Conservation (phyloP, 805 yeast genomes). For the Pichia deserticola region DNA sequence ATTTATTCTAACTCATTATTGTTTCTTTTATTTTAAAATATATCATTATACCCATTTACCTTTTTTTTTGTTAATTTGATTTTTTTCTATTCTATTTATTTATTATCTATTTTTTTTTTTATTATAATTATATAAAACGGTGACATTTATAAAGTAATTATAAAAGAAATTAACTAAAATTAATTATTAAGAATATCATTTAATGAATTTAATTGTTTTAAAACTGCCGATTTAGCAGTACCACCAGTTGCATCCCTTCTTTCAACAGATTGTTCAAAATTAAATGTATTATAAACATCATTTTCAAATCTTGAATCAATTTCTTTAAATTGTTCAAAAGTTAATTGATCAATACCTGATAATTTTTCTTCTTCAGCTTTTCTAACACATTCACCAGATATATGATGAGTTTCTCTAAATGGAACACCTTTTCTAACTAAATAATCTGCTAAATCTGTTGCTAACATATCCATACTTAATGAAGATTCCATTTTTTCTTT, state of each 20-base stretch:
- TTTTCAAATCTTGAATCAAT: constrained; percentile 75
- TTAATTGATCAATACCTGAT: constrained; percentile 79
- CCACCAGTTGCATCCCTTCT: constrained; percentile 97
- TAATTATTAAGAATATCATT: not conserved
- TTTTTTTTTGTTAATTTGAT: no score
- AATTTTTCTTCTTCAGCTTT: constrained; percentile 71
- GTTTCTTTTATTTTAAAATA: no score
- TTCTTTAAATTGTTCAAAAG: constrained; percentile 65
- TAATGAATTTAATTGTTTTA: constrained; percentile 53
- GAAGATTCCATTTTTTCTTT: constrained; percentile 76
- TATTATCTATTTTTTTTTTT: no score
- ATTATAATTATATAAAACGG: no score
- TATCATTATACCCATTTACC: no score
- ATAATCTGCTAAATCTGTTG: constrained; percentile 97
- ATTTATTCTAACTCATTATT: no score
- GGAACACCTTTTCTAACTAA: constrained; percentile 97
- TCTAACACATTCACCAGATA: constrained; percentile 95
- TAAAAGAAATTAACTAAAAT: not conserved
- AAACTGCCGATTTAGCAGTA: constrained; percentile 86
- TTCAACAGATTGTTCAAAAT: constrained; percentile 92
- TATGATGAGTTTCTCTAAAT: constrained; percentile 98
- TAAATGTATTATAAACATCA: constrained; percentile 80
- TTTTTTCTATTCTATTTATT: no score
- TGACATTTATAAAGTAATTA: not conserved
- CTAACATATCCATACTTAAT: constrained; percentile 97